Evolutionary conservation across 169 alveolate genomes (phyloP).

Genomic region (Cryptosporidium ryanae): DNA sequence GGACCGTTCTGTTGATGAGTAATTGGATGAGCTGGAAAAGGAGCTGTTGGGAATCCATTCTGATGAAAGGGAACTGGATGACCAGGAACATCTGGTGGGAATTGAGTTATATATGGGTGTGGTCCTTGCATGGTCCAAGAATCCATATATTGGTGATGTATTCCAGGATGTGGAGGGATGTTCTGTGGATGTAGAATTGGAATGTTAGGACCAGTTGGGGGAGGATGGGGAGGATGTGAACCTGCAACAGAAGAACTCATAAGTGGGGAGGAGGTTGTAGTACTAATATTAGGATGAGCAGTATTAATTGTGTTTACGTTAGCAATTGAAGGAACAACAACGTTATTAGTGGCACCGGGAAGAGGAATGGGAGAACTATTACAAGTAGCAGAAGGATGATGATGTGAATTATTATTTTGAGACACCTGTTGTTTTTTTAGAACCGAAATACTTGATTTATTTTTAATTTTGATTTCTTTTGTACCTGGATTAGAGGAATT

Average conservation of each 20-base stretch:
- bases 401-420: too few relatives aligned
- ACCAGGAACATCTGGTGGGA: background rate
- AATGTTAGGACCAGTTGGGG: too few relatives aligned
- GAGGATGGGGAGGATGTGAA: background rate
- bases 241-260: background rate
- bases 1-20: conserved; percentile 8
- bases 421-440: too few relatives aligned
- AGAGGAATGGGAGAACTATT: background rate
- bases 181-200: background rate
- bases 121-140: background rate
- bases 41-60: conserved; percentile 22
- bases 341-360: background rate
- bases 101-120: too few relatives aligned
- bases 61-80: conserved; percentile 17
- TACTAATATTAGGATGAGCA: background rate
- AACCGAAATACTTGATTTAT: too few relatives aligned
- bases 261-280: conserved; percentile 5
- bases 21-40: conserved; percentile 48
- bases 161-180: background rate
- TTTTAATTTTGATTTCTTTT: too few relatives aligned
- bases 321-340: background rate
- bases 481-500: too few relatives aligned
- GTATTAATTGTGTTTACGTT: background rate
- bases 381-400: too few relatives aligned
- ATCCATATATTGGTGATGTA: conserved; percentile 3